Evolutionary conservation across 768 basidiomycete genomes (phyloP), one percentile per base, ranked within the genome.

Genomic region (Thelephora ganbajun): DNA sequence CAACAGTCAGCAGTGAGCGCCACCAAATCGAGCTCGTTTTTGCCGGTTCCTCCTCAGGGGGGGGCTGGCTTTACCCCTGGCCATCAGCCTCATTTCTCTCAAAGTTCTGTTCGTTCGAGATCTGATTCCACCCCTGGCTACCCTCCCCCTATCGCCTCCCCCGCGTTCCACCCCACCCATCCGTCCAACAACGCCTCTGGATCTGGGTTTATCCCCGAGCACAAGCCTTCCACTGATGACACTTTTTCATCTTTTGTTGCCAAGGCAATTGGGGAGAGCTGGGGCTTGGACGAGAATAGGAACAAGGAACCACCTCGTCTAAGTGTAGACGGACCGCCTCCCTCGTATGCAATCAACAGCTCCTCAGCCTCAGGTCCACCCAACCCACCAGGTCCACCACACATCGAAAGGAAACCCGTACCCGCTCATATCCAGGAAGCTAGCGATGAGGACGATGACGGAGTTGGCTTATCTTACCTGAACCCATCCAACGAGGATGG

Each of bases 241-340:
- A 66, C 65, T 0, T 60, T 68, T 53, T 66, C 66, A 46, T 63
- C 64, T 9, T 66, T 67, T 39, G 60, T 71, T 18, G 63, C 64
- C 0, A 59, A 59, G 42, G 70, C 70, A n/a, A 57, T 60, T 22
- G 67, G 36, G 50, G 58, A 34, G 2, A 35, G 52, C 22, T 53
- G 53, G 48, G 22, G 45, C 26, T 22, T 35, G 2, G n/a, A 43
- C 2, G 26, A 47, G 12, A 37, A 36, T 13, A 30, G 9, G 26
- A 30, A 30, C 26, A 30, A 30, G 26, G 26, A 30, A 30, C 26
- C 26, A 4, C 26, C 26, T 30, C 26, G 26, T 30, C 9, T 9
- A 9, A 30, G 26, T 30, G 26, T 30, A 30, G 26, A 30, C 9
- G 26, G 26, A 30, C 26, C 26, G 26, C 26, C 26, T 9, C 26